Base-by-base conservation (phyloP, 164 flowering plant genomes). In the Protea cynaroides region DNA sequence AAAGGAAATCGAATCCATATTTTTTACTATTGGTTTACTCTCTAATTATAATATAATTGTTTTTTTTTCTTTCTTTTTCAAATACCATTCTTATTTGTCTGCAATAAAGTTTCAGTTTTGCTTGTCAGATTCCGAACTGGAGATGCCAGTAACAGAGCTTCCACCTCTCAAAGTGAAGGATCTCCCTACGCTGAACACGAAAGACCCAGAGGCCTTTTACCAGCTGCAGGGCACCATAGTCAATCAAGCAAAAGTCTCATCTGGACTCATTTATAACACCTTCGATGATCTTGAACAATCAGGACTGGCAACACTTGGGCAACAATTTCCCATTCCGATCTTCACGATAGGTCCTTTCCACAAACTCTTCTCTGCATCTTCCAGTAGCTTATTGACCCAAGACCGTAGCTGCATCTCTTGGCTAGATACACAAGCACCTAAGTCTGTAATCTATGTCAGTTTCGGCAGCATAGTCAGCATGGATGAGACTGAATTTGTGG, bases 401-500 rank as follows among this genome's bases (percentile, higher is more conserved):
- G 86, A 79, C 61, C 63, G 46, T 17, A 73, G 66, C 53, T 78
- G 69, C 51, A 64, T 81, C 1, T n/a, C 72, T 5, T 83, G 87
- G 87, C 76, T 83, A 14, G 71, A 81, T 71, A 49, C 64, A 25
- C 84, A 79, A 38, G 65, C 67, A 14, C 75, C 75, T 0, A 65
- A 54, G n/a, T 79, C 84, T 0, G 84, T 81, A 0, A 24, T 83
- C 17, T 83, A 83, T 47, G 80, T 81, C 1, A 81, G 84, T 74
- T 76, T 76, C 61, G 86, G 86, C 7, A 80, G 81, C 55, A 0
- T 77, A 7, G 81, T 70, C 3, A 40, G 51, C 11, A 24, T 71
- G 1, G 51, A 29, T 11, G 61, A 64, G 19, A 19, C 51, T 4
- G 62, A 78, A 13, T 70, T 81, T 34, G 7, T 40, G 57, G 83